Base-by-base conservation (phyloP, 306 rosid genomes). In the Aeschynomene evenia region DNA sequence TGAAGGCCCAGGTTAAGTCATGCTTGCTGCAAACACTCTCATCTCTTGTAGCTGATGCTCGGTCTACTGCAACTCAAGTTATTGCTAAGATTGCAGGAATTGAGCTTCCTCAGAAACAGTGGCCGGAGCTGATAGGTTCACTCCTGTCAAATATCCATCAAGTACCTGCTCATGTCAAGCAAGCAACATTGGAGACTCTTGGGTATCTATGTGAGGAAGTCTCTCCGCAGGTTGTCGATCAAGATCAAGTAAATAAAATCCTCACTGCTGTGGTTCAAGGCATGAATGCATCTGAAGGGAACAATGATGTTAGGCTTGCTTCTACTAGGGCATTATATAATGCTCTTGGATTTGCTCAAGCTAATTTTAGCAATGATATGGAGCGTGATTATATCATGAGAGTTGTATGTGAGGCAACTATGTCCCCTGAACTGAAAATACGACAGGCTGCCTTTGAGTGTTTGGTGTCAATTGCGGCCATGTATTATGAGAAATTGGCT, bases 221-320 rank as follows among this genome's bases (percentile, higher is more conserved):
- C 61, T 85, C 97, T 74, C 88, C 93, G 42, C 85, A 87, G 56
- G 85, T 85, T 43, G 78, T 91, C 37, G 96, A 89, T 63, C 97
- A 91, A 65, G 97, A 91, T 56, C 91, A 91, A 31, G 96, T 91
- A 63, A 91, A 91, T 73, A 91, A 83, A 71, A 85, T 91, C 75
- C 90, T 91, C 53, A 91, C 97, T 10, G 97, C 97, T 40, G 97
- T 91, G 57, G 91, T 89, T 74, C 97, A 91, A 79, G 96, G 97
- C 69, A 89, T 91, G 93, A 88, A 82, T 6, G 76, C 87, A 54
- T 68, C 93, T 61, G 96, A 91, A 72, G 85, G 82, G 63, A 85
- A 84, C 85, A 79, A 75, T 80, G 97, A 91, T 65, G 94, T 91
- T 37, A 86, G 91, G 75, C 93, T 91, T 82, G 96, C 96, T 56